Conservation (phyloP, 2,329 filamentous ascomycete genomes). For the Nemania sp. region DNA sequence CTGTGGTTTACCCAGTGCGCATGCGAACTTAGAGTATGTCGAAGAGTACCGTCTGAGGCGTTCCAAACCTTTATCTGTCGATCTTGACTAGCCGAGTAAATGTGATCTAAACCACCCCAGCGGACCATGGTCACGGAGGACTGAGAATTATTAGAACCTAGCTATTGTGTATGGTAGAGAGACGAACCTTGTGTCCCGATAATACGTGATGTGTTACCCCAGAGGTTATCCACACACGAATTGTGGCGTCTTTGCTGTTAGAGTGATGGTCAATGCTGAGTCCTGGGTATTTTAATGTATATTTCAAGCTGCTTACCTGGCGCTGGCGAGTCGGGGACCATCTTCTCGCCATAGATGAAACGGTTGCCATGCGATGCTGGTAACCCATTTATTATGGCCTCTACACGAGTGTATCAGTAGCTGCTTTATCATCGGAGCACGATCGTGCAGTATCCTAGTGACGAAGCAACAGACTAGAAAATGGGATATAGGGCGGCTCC, state of each 20-base stretch:
- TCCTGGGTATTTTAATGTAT: background rate
- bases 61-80: constrained; percentile 75
- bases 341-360: constrained; percentile 79
- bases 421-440: background rate
- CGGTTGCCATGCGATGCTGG: constrained; percentile 87
- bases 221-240: constrained; percentile 83
- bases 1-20: constrained; percentile 93
- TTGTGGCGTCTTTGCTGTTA: constrained; percentile 83
- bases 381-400: constrained; percentile 89
- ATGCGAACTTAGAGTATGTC: constrained; percentile 79
- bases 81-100: constrained; percentile 91
- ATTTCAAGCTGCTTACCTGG: constrained; percentile 21
- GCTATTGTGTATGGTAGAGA: background rate
- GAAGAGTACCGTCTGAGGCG: constrained; percentile 73
- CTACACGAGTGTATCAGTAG: constrained; percentile 11
- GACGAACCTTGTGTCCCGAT: constrained; percentile 69
- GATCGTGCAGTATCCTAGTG: background rate
- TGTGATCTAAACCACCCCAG: constrained; percentile 87
- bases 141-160: constrained; percentile 42
- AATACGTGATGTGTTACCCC: constrained; percentile 80
- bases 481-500: background rate
- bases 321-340: constrained; percentile 80
- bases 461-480: background rate
- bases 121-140: constrained; percentile 85
- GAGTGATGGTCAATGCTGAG: background rate